Evolutionary conservation across 768 basidiomycete species (phyloP), one percentile per base, ranked within the genome.

Genomic region (Kwoniella europaea): DNA sequence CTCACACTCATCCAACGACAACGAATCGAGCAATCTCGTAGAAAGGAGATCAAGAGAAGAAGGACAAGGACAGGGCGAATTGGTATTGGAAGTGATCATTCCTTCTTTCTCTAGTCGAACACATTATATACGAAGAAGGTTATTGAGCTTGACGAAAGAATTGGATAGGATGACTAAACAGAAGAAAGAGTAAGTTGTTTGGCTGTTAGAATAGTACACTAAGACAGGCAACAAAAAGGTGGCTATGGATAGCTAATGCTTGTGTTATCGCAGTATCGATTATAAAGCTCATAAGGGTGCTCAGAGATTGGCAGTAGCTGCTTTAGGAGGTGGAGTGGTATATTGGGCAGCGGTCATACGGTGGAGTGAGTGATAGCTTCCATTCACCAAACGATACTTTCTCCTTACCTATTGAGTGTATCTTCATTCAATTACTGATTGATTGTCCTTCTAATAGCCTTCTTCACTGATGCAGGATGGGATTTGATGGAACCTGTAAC

Each of bases 271-370:
- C 59, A 83, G 79, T 41, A 78, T 83, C 73, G 90, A 91, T 76
- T 71, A 73, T 4, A 86, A 87, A 76, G 90, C 89, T 1, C 87
- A 87, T 64, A 85, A 84, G 13, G 88, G 89, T 6, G 89, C 89
- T 20, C 85, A 86, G 41, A 76, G 87, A 54, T 86, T 90, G 80
- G 89, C 90, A 0, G 72, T 89, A 5, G 86, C 86, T 4, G 90
- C 89, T 0, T 86, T 91, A 54, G 88, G 86, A 4, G 86, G 88
- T 78, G 85, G 90, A 7, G 85, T 89, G 4, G 85, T 86, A 0
- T 91, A 91, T 78, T 91, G 90, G 90, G 88, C 84, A 2, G 82
- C 86, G 2, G 89, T 91, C 2, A 88, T 88, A 52, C 85, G 89
- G n/a, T 82, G 89, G 61, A 91, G 89, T 65, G 87, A 88, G 90